Evolutionary conservation across 495 filamentous ascomycete species (phyloP).

Genomic region (Penicillium ochrochloron): DNA sequence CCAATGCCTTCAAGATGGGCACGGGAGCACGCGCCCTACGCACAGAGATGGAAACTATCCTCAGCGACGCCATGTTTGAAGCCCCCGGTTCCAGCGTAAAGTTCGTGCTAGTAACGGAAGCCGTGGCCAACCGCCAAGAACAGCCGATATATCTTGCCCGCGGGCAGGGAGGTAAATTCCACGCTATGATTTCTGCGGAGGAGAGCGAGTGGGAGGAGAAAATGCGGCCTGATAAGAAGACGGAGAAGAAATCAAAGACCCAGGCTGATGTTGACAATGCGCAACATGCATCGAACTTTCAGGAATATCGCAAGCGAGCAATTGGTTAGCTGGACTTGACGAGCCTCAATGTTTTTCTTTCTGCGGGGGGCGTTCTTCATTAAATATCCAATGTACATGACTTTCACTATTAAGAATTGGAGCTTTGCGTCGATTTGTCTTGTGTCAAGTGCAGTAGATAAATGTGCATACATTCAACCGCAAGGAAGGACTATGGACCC

Average conservation of each 20-base stretch:
- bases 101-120: slow-evolving; percentile 77
- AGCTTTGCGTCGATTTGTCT: background rate
- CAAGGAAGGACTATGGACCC: background rate
- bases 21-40: slow-evolving; percentile 88
- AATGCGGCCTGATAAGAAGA: slow-evolving; percentile 37
- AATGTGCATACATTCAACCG: background rate
- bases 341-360: background rate
- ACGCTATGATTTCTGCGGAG: slow-evolving; percentile 61
- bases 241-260: slow-evolving; percentile 32
- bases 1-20: slow-evolving; percentile 71
- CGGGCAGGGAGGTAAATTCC: slow-evolving; percentile 63
- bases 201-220: slow-evolving; percentile 66
- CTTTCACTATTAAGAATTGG: no score
- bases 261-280: slow-evolving; percentile 28
- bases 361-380: slow-evolving; percentile 3
- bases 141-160: slow-evolving; percentile 65
- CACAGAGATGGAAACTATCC: slow-evolving; percentile 85
- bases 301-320: slow-evolving; percentile 57
- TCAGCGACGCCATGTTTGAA: slow-evolving; percentile 91
- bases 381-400: slow-evolving; percentile 10
- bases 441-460: background rate
- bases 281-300: slow-evolving; percentile 48
- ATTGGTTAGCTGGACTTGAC: slow-evolving; percentile 25
- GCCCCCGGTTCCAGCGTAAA: slow-evolving; percentile 73
- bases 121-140: slow-evolving; percentile 66